A percentile compares a stretch with the other conserved stretches of the same genome.
Conservation (phyloP, 192 early-diverging fungal genomes). For the Helicostylum pulchrum region DNA sequence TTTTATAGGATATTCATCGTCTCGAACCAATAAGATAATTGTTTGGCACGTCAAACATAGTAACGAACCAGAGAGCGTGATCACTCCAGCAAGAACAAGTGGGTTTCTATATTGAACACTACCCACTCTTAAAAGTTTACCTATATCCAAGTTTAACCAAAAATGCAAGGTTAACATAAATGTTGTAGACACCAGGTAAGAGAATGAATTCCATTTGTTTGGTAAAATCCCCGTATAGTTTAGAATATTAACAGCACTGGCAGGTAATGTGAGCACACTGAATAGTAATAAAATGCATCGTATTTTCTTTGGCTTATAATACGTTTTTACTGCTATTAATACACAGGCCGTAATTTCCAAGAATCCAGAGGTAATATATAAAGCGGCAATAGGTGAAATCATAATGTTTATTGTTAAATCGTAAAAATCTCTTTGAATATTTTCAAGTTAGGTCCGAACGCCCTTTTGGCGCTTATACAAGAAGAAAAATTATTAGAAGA, state of each 20-base stretch:
- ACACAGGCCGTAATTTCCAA: no score
- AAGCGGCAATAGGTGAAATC: no score
- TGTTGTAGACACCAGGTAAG: neutral
- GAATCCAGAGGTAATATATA: no score
- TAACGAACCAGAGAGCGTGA: neutral
- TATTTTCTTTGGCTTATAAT: neutral
- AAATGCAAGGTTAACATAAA: slow-evolving; percentile 5
- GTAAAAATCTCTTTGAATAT: no score
- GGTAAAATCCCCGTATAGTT: neutral
- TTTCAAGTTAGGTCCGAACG: no score
- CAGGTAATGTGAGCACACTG: neutral
- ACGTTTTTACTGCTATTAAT: neutral
- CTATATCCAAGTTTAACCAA: slow-evolving; percentile 1
- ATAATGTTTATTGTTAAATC: no score
- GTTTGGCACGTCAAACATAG: neutral
- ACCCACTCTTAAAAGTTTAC: neutral
- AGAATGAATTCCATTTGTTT: neutral
- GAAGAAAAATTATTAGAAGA: no score
- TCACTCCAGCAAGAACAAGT: neutral
- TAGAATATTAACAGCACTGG: neutral
- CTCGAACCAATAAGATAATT: neutral
- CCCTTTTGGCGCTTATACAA: no score
- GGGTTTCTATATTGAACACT: neutral
- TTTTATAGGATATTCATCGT: neutral
- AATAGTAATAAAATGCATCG: neutral